These are phyloP conservation scores for Solanum appendiculatum DNA, from an alignment of 257 asterid genomes.

Conservation along the genomic window DNA sequence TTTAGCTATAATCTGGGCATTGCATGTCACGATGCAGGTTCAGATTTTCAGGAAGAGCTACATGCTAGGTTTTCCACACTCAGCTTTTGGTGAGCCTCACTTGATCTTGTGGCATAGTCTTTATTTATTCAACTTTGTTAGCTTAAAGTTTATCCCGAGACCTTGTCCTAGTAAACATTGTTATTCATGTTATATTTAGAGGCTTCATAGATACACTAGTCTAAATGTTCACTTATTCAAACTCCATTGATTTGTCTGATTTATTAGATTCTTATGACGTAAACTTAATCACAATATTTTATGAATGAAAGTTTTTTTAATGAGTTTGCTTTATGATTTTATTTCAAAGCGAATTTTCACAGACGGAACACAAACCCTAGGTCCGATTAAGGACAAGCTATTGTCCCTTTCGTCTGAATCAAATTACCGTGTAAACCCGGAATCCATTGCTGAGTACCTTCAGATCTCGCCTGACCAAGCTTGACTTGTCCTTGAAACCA, in stretches of 20 bases:
- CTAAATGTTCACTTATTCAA: too few species aligned
- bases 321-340: too few species aligned
- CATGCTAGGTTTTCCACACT: background rate
- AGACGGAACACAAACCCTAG: constrained; percentile 58
- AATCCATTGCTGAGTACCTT: constrained; percentile 31
- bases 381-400: constrained; percentile 57
- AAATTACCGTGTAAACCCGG: constrained; percentile 41
- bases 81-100: background rate
- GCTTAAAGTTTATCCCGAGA: too few species aligned
- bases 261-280: too few species aligned
- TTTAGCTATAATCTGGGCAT: background rate
- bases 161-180: too few species aligned
- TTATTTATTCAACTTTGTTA: too few species aligned
- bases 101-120: background rate
- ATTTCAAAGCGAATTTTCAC: constrained; percentile 69
- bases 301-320: too few species aligned
- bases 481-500: constrained; percentile 61
- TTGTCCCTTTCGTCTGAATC: constrained; percentile 40
- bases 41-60: background rate
- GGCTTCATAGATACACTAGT: too few species aligned
- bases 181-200: too few species aligned
- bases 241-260: too few species aligned
- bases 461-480: constrained; percentile 58
- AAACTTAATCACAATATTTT: too few species aligned
- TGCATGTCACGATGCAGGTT: background rate